Evolutionary conservation across 352 stramenopile species (phyloP), one percentile per base, ranked within the genome.

Genomic region (Phytopythium helicoides): DNA sequence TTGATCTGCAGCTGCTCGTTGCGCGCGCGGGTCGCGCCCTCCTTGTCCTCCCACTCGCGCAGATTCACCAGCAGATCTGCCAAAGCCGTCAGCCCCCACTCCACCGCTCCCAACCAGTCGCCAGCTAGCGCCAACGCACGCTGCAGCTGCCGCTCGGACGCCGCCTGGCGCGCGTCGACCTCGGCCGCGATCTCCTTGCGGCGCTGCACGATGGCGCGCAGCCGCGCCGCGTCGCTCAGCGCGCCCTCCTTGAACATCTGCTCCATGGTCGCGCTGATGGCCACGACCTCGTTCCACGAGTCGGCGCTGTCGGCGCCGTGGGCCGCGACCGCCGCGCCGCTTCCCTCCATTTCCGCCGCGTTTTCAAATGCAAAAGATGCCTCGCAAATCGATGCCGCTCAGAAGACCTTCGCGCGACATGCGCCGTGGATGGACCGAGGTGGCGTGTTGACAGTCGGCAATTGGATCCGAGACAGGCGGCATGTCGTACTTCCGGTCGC

Each of bases 401-500:
- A n/a, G n/a, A 44, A 48, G 31, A 75, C 65, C 35, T 73, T 73
- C 62, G 38, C 19, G 38, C 42, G 34, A 73, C 69, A 37, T 66
- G 44, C 10, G 6, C 23, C 6, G 35, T 10, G 35, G 22, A 36
- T 41, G 7, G 21, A 15, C 16, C 26, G n/a, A 47, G n/a, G n/a
- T n/a, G n/a, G n/a, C n/a, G n/a, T 16, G 39, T 23, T 71, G 53
- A 62, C 60, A 50, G 52, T 62, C 47, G 18, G n/a, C n/a, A 38
- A 47, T 38, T 46, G 34, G 21, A 53, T 31, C 33, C 12, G 34
- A n/a, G n/a, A n/a, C n/a, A n/a, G n/a, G n/a, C n/a, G n/a, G 12
- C 15, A 92, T 92, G 82, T 90, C 82, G 65, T 79, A 76, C 66
- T 92, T 92, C 59, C 73, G 80, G 59, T 88, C 82, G 77, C 73